Evolutionary conservation across 768 basidiomycete genomes (phyloP), one percentile per base, ranked within the genome.

Genomic region (Hypholoma fasciculare): DNA sequence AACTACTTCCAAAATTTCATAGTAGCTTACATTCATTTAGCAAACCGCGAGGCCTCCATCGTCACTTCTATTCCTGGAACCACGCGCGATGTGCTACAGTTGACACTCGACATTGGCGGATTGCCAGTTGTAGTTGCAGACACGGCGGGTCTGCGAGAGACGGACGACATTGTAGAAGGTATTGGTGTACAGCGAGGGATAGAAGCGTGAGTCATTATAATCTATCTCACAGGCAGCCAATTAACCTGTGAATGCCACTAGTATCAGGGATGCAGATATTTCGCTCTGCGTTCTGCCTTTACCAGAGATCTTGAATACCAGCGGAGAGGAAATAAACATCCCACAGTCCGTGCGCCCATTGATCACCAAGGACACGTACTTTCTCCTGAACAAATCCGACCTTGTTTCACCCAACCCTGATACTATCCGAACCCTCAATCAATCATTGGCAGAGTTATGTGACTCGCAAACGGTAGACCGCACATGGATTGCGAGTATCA

Each of bases 61-160:
- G 92, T 95, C 13, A 94, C 94, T 0, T 80, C 88, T 3, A 78
- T 93, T 17, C 90, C 94, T 0, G 94, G 94, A 0, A 97, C 94
- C 2, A 97, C 94, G 4, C 81, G 95, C 23, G 95, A 96, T 65
- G 82, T 96, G 8, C 78, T 97, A 1, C 89, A 92, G 63, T 76
- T 95, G 16, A 88, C 92, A 0, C 80, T 97, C 1, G 92, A 97
- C 69, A 87, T 96, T n/a, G 90, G 86, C 9, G 94, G 94, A 0
- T 73, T 94, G 34, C 94, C 93, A 0, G 82, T 96, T 4, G 78
- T 89, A 23, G 78, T 94, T 12, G 82, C 87, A 1, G 95, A 97
- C 68, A 96, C 95, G 0, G 95, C 94, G 2, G 95, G 94, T 1
- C 72, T 96, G 12, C 79, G 94, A 27, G 71, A 76, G 56, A 87